A percentile compares a stretch with the other conserved stretches of the same genome.
phyloP scores from a whole-genome alignment of 2,329 filamentous ascomycete genomes.

The Colletotrichum sp. region DNA sequence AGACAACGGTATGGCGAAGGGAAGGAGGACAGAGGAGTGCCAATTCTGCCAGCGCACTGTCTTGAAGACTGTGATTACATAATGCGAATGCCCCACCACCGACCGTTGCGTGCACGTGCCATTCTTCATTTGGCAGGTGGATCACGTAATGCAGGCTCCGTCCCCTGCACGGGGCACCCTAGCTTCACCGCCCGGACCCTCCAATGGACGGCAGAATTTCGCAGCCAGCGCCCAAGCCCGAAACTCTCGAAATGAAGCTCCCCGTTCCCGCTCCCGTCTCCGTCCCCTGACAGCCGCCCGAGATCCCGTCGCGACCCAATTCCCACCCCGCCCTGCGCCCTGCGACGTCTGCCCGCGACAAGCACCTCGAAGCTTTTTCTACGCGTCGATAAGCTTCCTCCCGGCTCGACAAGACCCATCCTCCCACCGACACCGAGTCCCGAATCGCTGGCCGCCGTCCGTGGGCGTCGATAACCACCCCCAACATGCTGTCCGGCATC shows the following conservation, averaged over 20 bases:
- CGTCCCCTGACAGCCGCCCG: slow-evolving; percentile 3
- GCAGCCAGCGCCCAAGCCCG: slow-evolving; percentile 6
- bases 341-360: neutral
- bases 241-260: slow-evolving; percentile 4
- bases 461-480: slow-evolving; percentile 7
- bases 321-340: neutral
- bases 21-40: neutral
- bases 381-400: neutral
- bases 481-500: slow-evolving; percentile 91
- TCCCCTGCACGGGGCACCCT: neutral
- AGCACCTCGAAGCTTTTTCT: neutral
- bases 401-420: neutral
- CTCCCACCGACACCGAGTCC: neutral
- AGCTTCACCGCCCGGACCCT: slow-evolving; percentile 10
- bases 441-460: neutral
- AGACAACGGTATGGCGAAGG: neutral
- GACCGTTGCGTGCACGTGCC: neutral
- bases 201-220: slow-evolving; percentile 20
- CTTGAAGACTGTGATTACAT: neutral
- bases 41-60: neutral
- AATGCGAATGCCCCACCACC: neutral
- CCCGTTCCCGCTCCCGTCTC: neutral
- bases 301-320: neutral
- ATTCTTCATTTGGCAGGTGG: neutral
- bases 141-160: slow-evolving; percentile 1